Evolutionary conservation across 2,329 filamentous ascomycete species (phyloP), one percentile per base, ranked within the genome.

Genomic region (Phialemoniopsis sp.): DNA sequence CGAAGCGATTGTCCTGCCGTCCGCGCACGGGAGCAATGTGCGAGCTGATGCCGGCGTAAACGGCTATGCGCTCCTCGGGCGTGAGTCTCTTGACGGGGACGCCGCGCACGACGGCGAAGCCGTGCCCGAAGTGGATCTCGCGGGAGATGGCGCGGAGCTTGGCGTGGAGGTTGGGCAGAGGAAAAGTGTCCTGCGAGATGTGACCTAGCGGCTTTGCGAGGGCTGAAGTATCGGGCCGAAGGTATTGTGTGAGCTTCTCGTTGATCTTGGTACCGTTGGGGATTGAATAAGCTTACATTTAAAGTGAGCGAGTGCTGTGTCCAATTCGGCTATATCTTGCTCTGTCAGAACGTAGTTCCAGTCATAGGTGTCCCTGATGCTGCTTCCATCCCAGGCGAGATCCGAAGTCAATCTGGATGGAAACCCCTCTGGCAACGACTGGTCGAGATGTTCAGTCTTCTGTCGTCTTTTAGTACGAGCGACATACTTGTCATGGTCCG

Each of bases 21-120:
- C 72, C 76, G 5, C 79, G 68, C 21, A 68, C 55, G 0, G 69
- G 55, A 0, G 73, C 80, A 4, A 85, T 63, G 45, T 84, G 78
- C 0, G 75, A 65, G 0, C 78, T 72, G 2, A 84, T 55, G 1
- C 80, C 80, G 3, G 74, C 66, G 47, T 81, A 83, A 43, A 82
- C 73, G 44, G 74, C 70, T 21, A 79, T 51, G 42, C 78, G 80
- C 3, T 82, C 76, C 44, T 80, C 71, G 14, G 69, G 67, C 0
- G 63, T 66, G 50, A 81, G 70, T 4, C 62, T 60, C 9, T 70
- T 64, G 0, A 79, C 70, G 2, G 68, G 66, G 1, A 84, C 52
- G 6, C 80, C 80, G 3, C 77, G 71, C 13, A 85, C 53, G 3
- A 82, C 76, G 35, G 75, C 75, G 60, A 84, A 82, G 3, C 80